A percentile compares a stretch with the other conserved stretches of the same genome.
These are phyloP conservation scores for Sideroxylon spinosum DNA, from an alignment of 179 eudicot species.

Conservation along the genomic window DNA sequence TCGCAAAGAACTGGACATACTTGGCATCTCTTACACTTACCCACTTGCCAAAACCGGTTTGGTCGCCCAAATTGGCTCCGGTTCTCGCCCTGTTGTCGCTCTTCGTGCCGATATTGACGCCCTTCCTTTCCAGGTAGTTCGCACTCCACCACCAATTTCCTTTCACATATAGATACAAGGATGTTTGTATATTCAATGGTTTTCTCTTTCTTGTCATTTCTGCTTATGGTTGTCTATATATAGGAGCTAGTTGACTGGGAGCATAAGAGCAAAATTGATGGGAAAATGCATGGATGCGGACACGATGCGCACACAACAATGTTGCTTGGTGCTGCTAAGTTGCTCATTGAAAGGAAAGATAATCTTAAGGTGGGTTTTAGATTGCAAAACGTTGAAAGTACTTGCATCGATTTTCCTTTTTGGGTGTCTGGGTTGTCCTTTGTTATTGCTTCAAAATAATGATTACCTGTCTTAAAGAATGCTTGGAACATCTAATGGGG, in stretches of 20 bases:
- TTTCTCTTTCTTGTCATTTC: background rate
- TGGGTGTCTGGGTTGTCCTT: too few species aligned
- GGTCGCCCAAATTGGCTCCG: constrained; percentile 69
- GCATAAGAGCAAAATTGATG: constrained; percentile 76
- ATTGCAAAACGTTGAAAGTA: background rate
- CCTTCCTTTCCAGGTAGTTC: constrained; percentile 68
- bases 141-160: background rate
- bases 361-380: constrained; percentile 49
- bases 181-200: background rate
- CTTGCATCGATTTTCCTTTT: too few species aligned
- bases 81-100: constrained; percentile 68
- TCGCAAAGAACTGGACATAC: constrained; percentile 54
- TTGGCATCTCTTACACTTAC: constrained; percentile 58
- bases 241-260: constrained; percentile 85
- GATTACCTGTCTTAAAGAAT: too few species aligned
- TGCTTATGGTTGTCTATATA: background rate
- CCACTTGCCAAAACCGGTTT: constrained; percentile 80
- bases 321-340: constrained; percentile 90
- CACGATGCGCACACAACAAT: constrained; percentile 85
- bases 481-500: too few species aligned
- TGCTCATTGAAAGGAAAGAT: constrained; percentile 62
- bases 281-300: constrained; percentile 79
- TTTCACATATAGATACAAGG: background rate
- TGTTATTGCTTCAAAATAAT: too few species aligned
- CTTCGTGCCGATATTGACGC: constrained; percentile 89